phyloP scores from a whole-genome alignment of 1,284 basidiomycete species.

The Moesziomyces aphidis region DNA sequence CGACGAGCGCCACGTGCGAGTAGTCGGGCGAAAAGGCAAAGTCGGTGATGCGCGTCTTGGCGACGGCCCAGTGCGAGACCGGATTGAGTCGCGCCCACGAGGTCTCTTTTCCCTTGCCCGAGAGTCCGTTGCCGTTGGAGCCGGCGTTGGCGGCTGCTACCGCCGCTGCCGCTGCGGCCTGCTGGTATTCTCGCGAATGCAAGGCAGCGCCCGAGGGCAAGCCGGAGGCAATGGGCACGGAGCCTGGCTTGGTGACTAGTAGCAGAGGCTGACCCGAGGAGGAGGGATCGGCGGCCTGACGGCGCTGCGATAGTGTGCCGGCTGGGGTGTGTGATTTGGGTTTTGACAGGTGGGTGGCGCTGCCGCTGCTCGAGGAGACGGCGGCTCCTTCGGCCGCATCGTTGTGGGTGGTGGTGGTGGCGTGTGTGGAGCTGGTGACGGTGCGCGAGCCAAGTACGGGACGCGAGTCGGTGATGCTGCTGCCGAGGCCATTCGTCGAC shows the following conservation, averaged over 20 bases:
- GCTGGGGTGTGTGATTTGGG: constrained; percentile 9
- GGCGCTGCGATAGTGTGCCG: constrained; percentile 33
- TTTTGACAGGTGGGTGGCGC: constrained; percentile 25
- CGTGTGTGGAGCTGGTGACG: constrained; percentile 29
- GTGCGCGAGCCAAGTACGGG: constrained; percentile 30
- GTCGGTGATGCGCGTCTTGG: constrained; percentile 49
- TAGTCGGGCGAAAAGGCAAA: constrained; percentile 62
- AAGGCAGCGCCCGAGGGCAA: constrained; percentile 20
- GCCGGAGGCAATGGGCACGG: constrained; percentile 39
- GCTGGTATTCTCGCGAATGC: constrained; percentile 37
- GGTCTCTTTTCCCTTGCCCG: constrained; percentile 49
- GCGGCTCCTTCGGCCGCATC: constrained; percentile 30
- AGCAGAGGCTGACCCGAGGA: constrained; percentile 27
- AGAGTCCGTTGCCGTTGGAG: constrained; percentile 35
- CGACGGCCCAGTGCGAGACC: constrained; percentile 57
- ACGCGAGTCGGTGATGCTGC: constrained; percentile 21
- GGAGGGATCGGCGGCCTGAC: constrained; percentile 6
- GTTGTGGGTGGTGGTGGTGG: constrained; percentile 36
- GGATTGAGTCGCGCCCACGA: constrained; percentile 55
- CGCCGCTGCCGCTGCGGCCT: constrained; percentile 34
- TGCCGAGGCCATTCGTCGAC: constrained; percentile 2
- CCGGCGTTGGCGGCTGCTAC: constrained; percentile 28
- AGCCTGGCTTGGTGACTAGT: constrained; percentile 45
- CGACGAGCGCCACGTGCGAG: constrained; percentile 51
- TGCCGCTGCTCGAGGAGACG: constrained; percentile 32